phyloP scores from a whole-genome alignment of 345 rosid genomes.

The Arabidopsis thaliana region DNA sequence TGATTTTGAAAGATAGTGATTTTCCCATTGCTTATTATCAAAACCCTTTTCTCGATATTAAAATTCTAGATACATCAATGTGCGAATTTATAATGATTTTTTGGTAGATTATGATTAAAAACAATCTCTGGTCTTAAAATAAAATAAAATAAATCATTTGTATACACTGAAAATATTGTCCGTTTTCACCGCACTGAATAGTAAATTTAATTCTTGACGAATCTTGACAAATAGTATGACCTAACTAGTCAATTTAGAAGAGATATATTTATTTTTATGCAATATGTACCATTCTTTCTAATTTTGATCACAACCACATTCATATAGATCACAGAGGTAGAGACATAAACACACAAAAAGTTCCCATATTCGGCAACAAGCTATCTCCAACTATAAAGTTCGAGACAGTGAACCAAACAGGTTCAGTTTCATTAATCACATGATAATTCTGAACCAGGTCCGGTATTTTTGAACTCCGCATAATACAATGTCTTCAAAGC shows the following conservation, averaged over 20 bases:
- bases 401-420: slow-evolving; percentile 46
- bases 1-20: background rate
- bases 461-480: slow-evolving; percentile 54
- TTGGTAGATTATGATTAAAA: background rate
- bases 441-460: slow-evolving; percentile 49
- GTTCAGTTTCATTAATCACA: slow-evolving; percentile 48
- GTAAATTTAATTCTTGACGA: background rate
- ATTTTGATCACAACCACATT: background rate
- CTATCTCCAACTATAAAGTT: slow-evolving; percentile 50
- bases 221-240: background rate
- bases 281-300: background rate
- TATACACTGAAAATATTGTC: background rate
- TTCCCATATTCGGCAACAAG: slow-evolving; percentile 49
- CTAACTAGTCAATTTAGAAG: background rate
- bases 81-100: background rate
- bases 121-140: background rate
- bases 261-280: background rate
- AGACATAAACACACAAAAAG: slow-evolving; percentile 1
- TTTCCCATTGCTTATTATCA: background rate
- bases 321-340: background rate
- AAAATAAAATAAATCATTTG: background rate
- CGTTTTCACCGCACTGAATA: background rate
- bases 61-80: background rate
- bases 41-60: too few relatives aligned
- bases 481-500: slow-evolving; percentile 52